Evolutionary conservation across 164 flowering plant genomes (phyloP).

Genomic region (Berberis vulgaris): DNA sequence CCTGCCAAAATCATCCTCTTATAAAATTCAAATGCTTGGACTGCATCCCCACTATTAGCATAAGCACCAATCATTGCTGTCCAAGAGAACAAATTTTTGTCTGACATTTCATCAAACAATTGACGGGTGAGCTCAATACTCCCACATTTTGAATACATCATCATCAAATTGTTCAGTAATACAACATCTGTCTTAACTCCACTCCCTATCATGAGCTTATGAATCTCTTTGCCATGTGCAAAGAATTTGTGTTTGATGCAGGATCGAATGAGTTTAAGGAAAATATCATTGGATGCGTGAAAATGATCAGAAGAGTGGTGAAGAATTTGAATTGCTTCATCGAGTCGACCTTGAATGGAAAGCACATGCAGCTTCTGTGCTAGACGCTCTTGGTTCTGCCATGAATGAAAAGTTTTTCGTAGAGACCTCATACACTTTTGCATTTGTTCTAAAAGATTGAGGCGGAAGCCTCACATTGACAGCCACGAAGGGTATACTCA

Average conservation of each 20-base stretch:
- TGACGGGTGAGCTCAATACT: slow-evolving; percentile 2
- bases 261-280: slow-evolving; percentile 18
- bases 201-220: slow-evolving; percentile 12
- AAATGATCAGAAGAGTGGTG: neutral
- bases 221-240: slow-evolving; percentile 19
- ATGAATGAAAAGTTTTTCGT: slow-evolving; percentile 6
- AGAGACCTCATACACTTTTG: slow-evolving; percentile 2
- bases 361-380: neutral
- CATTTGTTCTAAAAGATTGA: neutral
- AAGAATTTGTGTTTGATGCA: slow-evolving; percentile 20
- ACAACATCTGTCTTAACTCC: slow-evolving; percentile 9
- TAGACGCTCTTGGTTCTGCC: neutral
- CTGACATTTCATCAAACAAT: slow-evolving; percentile 19
- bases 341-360: slow-evolving; percentile 10
- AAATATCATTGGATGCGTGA: slow-evolving; percentile 7
- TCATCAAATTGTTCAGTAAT: slow-evolving; percentile 21
- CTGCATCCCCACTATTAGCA: slow-evolving; percentile 9
- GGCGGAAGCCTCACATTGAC: too few relatives aligned
- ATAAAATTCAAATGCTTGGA: slow-evolving; percentile 10
- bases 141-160: slow-evolving; percentile 18
- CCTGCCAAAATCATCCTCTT: slow-evolving; percentile 14
- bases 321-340: slow-evolving; percentile 14
- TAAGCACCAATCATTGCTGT: slow-evolving; percentile 20
- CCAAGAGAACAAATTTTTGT: slow-evolving; percentile 25
- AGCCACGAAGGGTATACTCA: too few relatives aligned